phyloP scores from a whole-genome alignment of 1,284 basidiomycete genomes.

The Phellinidium pouzarii region DNA sequence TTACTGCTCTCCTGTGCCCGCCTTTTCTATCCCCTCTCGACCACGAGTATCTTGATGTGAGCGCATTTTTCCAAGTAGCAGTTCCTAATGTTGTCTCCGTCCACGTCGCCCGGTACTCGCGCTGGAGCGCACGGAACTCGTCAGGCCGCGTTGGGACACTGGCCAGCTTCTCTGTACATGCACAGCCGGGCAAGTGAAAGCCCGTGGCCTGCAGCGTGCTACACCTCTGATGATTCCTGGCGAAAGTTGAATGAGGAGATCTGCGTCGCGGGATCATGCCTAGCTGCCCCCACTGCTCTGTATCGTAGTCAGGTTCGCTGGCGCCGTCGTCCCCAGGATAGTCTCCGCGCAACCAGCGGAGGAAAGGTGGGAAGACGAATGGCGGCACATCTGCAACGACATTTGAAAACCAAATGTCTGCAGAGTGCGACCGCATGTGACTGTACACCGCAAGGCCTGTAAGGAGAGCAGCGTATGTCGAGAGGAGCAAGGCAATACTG shows the following conservation, averaged over 20 bases:
- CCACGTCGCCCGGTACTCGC: neutral
- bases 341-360: neutral
- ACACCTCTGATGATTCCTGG: neutral
- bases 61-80: neutral
- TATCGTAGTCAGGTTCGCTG: neutral
- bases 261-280: neutral
- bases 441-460: conserved; percentile 2
- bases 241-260: neutral
- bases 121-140: neutral
- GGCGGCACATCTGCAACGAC: neutral
- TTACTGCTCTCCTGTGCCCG: neutral
- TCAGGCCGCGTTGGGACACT: conserved; percentile 2
- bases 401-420: conserved; percentile 11
- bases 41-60: neutral
- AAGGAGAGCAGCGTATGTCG: neutral
- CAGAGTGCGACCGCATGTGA: neutral
- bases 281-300: neutral
- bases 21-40: neutral
- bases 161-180: conserved; percentile 9
- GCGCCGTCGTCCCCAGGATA: neutral
- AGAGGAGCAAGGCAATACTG: neutral
- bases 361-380: neutral
- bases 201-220: neutral
- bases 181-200: conserved; percentile 5
- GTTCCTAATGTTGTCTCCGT: neutral